A percentile compares a stretch with the other conserved stretches of the same genome.
Evolutionary conservation across 306 rosid genomes (phyloP).

Genomic region (Castanopsis chinensis): DNA sequence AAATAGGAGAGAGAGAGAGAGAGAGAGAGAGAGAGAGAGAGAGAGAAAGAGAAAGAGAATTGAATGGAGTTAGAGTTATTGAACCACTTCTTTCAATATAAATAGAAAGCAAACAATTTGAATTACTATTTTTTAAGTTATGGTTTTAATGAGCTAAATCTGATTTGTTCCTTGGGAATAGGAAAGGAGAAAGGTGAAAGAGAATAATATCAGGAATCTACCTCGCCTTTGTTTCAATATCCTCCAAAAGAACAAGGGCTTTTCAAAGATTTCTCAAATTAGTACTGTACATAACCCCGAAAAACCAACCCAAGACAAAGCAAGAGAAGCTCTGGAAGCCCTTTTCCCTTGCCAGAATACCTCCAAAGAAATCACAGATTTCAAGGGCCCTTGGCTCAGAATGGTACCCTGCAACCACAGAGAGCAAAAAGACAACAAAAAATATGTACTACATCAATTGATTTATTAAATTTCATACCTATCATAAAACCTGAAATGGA

Average conservation of each 20-base stretch:
- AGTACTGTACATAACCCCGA: conserved; percentile 29
- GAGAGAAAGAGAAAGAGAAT: conserved; percentile 2
- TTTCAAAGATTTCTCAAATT: conserved; percentile 36
- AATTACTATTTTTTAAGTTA: neutral
- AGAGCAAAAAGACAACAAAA: conserved; percentile 40
- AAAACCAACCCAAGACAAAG: conserved; percentile 36
- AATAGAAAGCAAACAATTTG: conserved; percentile 17
- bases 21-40: conserved; percentile 5
- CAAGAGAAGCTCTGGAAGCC: conserved; percentile 30
- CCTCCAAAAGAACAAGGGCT: conserved; percentile 33
- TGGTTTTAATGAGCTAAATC: conserved; percentile 32
- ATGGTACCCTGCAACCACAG: conserved; percentile 33
- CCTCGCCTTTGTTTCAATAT: conserved; percentile 49
- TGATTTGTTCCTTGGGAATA: conserved; percentile 45
- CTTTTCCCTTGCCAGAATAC: conserved; percentile 24
- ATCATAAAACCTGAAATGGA: conserved; percentile 14
- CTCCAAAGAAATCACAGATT: conserved; percentile 63
- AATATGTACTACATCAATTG: conserved; percentile 1
- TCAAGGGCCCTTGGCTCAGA: conserved; percentile 39
- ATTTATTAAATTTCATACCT: conserved; percentile 3
- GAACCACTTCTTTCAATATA: conserved; percentile 24
- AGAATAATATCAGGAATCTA: conserved; percentile 76
- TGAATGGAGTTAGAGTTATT: neutral
- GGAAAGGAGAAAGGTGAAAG: conserved; percentile 57
- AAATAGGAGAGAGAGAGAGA: neutral